Percentiles rank a stretch among this genome's conserved stretches.
phyloP scores from a whole-genome alignment of 768 basidiomycete species.

The Candolleomyces aberdarensis region DNA sequence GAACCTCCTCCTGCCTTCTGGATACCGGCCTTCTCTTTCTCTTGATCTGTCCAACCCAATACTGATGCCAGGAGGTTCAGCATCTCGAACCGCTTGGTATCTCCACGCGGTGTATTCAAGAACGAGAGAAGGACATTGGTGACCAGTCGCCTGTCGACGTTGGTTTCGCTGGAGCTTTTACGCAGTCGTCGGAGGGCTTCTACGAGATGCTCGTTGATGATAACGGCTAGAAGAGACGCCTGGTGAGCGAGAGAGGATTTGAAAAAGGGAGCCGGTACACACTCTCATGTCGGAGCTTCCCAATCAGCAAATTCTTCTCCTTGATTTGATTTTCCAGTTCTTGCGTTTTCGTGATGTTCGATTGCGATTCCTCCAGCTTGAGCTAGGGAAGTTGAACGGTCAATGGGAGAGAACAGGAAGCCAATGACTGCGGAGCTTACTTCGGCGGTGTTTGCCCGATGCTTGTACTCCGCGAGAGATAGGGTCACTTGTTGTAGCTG shows the following conservation, averaged over 20 bases:
- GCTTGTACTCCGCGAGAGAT: slow-evolving; percentile 87
- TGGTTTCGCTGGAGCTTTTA: slow-evolving; percentile 82
- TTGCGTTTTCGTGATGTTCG: slow-evolving; percentile 61
- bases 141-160: slow-evolving; percentile 90
- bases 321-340: slow-evolving; percentile 88
- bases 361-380: slow-evolving; percentile 69
- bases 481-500: slow-evolving; percentile 69
- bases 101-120: slow-evolving; percentile 84
- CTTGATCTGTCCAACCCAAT: slow-evolving; percentile 88
- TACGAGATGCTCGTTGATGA: slow-evolving; percentile 95
- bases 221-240: slow-evolving; percentile 61
- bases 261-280: slow-evolving; percentile 13
- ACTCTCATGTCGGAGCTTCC: slow-evolving; percentile 95
- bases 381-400: slow-evolving; percentile 42
- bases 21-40: slow-evolving; percentile 89
- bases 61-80: slow-evolving; percentile 83
- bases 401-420: background rate
- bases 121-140: slow-evolving; percentile 93
- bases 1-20: slow-evolving; percentile 28
- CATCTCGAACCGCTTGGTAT: slow-evolving; percentile 97
- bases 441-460: slow-evolving; percentile 85
- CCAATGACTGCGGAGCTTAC: slow-evolving; percentile 32
- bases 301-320: slow-evolving; percentile 94
- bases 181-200: slow-evolving; percentile 95
- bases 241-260: background rate